Evolutionary conservation across 495 filamentous ascomycete genomes (phyloP), one percentile per base, ranked within the genome.

Genomic region (Penicillium tannophilum): DNA sequence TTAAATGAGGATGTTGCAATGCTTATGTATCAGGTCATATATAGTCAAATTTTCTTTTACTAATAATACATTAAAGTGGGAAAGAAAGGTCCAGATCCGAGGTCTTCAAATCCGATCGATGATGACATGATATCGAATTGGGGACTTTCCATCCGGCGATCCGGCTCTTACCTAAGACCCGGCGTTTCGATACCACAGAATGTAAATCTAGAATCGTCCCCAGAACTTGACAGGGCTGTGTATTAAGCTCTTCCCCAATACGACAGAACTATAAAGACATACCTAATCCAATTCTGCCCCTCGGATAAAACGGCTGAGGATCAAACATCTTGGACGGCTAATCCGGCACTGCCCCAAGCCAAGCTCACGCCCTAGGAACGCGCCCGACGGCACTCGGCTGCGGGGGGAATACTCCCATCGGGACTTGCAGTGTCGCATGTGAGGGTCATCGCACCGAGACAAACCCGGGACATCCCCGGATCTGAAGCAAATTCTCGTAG

Each of bases 121-220:
- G 67, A 70, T 65, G 66, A 66, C 65, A 68, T 63, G 63, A 70
- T 61, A 60, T 59, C 43, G 30, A 58, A 50, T 47, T 58, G 36
- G 61, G 50, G 26, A 59, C 16, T 55, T 42, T 45, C 31, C 46
- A 60, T 66, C 68, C 65, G 65, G 65, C 66, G 64, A 69, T 71
- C 68, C 68, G 66, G 54, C 8, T 50, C 44, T 45, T 26, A 31
- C 28, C 28, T 36, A 30, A 49, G 24, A 23, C 20, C 20, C 20
- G 20, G 20, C 20, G 20, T 23, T 23, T 23, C 20, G 20, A 23
- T 23, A 23, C 20, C 1, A 0, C 30, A 14, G 28, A 17, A 16
- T 6, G 12, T 11, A 43, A 24, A 26, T 28, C 17, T n/a, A 39
- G 24, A 26, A 17, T 11, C 1, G 23, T 28, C 16, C 20, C 20